Evolutionary conservation across 768 basidiomycete species (phyloP).

Genomic region (Polyporus arcularius): DNA sequence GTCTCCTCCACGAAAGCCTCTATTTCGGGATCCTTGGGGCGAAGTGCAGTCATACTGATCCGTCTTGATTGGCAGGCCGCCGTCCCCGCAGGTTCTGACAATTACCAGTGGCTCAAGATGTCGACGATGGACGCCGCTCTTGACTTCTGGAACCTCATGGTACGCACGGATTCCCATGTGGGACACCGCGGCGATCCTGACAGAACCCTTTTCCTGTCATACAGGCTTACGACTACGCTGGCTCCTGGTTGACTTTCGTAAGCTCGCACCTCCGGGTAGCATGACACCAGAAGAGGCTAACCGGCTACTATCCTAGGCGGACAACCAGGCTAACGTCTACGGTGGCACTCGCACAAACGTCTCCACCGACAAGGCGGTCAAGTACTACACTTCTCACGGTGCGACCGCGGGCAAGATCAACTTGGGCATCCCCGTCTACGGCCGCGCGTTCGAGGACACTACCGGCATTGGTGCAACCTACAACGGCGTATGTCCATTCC

Average conservation of each 20-base stretch:
- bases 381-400: slow-evolving; percentile 59
- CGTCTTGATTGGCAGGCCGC: slow-evolving; percentile 41
- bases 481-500: slow-evolving; percentile 51
- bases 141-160: slow-evolving; percentile 85
- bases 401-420: slow-evolving; percentile 67
- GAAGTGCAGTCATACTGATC: neutral
- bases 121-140: slow-evolving; percentile 66
- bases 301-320: slow-evolving; percentile 32
- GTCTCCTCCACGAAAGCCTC: slow-evolving; percentile 3
- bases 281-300: neutral
- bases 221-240: slow-evolving; percentile 76
- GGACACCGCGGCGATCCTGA: neutral
- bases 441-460: slow-evolving; percentile 75
- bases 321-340: slow-evolving; percentile 69
- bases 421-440: slow-evolving; percentile 82
- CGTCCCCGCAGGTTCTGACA: slow-evolving; percentile 60
- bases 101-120: slow-evolving; percentile 60
- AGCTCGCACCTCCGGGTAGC: neutral
- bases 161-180: slow-evolving; percentile 20
- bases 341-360: slow-evolving; percentile 62
- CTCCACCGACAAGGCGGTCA: slow-evolving; percentile 67
- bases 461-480: slow-evolving; percentile 66
- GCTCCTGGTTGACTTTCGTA: slow-evolving; percentile 60
- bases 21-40: neutral
- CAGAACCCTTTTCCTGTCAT: neutral